Evolutionary conservation across 495 filamentous ascomycete species (phyloP).

Genomic region (Trichoderma erinaceum): DNA sequence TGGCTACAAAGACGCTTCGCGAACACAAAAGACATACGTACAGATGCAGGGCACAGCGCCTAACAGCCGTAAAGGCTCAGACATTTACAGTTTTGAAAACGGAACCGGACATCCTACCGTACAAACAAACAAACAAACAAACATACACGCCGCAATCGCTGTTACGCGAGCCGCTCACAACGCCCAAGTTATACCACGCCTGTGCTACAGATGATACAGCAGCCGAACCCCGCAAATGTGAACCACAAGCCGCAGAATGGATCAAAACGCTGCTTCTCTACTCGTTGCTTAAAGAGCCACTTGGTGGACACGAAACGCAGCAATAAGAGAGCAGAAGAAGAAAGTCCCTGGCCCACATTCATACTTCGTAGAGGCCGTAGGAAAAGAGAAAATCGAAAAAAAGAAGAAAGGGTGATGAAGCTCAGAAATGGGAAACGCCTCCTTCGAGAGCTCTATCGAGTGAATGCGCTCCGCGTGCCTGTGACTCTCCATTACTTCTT

Average conservation of each 20-base stretch:
- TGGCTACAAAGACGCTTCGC: background rate
- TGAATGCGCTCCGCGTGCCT: background rate
- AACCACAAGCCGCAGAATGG: slow-evolving; percentile 2
- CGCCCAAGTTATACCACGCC: background rate
- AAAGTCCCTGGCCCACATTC: background rate
- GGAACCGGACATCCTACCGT: background rate
- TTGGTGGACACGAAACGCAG: background rate
- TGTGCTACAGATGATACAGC: background rate
- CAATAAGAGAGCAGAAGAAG: background rate
- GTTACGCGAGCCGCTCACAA: slow-evolving; percentile 4
- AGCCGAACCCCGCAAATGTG: slow-evolving; percentile 11
- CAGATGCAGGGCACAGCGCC: background rate
- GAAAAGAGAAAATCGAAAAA: background rate
- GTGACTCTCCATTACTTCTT: slow-evolving; percentile 29
- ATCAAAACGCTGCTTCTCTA: background rate
- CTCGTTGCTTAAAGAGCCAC: background rate
- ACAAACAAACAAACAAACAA: background rate
- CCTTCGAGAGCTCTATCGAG: background rate
- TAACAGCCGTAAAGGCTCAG: background rate
- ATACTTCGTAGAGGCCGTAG: background rate
- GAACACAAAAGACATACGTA: background rate
- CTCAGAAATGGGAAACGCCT: background rate
- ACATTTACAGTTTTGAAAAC: background rate
- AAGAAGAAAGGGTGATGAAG: background rate
- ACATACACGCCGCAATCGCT: slow-evolving; percentile 7